Conservation (phyloP, 495 filamentous ascomycete species). For the Xylaria longipes region DNA sequence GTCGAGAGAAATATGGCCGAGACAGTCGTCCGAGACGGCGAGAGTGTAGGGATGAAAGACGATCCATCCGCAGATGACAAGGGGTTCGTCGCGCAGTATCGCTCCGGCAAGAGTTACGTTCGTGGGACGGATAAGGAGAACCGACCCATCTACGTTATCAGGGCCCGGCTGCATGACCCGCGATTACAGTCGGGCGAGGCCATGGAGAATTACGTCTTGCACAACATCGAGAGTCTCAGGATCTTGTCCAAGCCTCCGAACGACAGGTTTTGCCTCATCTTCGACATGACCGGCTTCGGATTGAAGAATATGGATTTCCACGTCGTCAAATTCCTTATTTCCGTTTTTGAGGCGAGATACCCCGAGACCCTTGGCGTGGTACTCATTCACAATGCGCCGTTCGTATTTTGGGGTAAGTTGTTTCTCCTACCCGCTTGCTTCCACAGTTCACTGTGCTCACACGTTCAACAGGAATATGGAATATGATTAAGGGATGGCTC, state of each 20-base stretch:
- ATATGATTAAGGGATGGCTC: slow-evolving; percentile 25
- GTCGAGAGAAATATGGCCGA: slow-evolving; percentile 8
- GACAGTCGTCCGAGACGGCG: slow-evolving; percentile 13
- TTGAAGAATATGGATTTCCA: slow-evolving; percentile 25
- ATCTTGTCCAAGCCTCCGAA: not conserved
- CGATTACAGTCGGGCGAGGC: not conserved
- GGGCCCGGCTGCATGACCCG: slow-evolving; percentile 17
- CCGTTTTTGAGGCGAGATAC: slow-evolving; percentile 26
- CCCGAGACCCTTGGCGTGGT: slow-evolving; percentile 23
- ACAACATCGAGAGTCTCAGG: slow-evolving; percentile 23
- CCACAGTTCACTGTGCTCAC: not conserved
- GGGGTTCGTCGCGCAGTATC: slow-evolving; percentile 26
- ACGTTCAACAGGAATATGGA: slow-evolving; percentile 14
- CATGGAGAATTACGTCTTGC: slow-evolving; percentile 23
- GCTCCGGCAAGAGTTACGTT: slow-evolving; percentile 25
- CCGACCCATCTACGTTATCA: slow-evolving; percentile 13
- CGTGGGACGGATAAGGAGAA: not conserved
- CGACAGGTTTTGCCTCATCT: slow-evolving; percentile 24
- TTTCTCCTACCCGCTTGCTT: not conserved
- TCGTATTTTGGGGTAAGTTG: slow-evolving; percentile 26
- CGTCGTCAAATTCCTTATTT: slow-evolving; percentile 21
- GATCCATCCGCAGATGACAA: slow-evolving; percentile 18
- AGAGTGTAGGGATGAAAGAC: not conserved
- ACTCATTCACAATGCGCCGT: slow-evolving; percentile 28
- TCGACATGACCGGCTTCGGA: slow-evolving; percentile 26